A percentile compares a stretch with the other conserved stretches of the same genome.
Conservation (phyloP, 208 protist genomes). For the Polymyxa betae region DNA sequence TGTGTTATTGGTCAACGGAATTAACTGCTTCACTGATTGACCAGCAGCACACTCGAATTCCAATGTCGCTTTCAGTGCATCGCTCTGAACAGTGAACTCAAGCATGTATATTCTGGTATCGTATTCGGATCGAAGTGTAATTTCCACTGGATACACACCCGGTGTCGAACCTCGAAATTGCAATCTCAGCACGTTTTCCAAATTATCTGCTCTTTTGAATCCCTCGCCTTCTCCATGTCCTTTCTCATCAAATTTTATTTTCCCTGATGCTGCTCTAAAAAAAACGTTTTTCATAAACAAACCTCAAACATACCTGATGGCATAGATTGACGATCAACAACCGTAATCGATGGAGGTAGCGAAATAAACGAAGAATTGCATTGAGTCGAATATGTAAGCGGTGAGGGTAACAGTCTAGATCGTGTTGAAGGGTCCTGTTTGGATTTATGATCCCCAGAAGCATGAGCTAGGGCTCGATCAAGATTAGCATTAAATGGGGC, state of each 20-base stretch:
- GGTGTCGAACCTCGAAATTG: background rate
- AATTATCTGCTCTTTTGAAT: background rate
- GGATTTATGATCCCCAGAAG: background rate
- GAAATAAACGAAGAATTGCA: background rate
- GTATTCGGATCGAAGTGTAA: conserved; percentile 24
- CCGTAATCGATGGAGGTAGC: background rate
- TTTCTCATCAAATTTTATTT: background rate
- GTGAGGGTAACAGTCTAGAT: background rate
- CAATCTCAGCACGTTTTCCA: conserved; percentile 15
- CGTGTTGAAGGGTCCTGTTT: background rate
- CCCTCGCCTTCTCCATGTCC: background rate
- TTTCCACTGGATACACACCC: conserved; percentile 3
- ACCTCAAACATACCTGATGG: conserved; percentile 9
- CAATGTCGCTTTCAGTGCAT: background rate
- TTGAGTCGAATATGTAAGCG: background rate
- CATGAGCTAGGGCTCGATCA: background rate
- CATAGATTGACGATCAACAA: background rate
- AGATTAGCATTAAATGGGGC: background rate
- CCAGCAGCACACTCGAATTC: conserved; percentile 24
- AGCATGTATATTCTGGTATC: background rate
- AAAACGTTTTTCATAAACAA: background rate
- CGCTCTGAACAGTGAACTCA: background rate
- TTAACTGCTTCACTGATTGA: background rate
- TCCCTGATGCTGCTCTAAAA: background rate
- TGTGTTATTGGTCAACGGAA: background rate